Conservation (phyloP, 352 stramenopile genomes). For the Phytopythium delawarense region DNA sequence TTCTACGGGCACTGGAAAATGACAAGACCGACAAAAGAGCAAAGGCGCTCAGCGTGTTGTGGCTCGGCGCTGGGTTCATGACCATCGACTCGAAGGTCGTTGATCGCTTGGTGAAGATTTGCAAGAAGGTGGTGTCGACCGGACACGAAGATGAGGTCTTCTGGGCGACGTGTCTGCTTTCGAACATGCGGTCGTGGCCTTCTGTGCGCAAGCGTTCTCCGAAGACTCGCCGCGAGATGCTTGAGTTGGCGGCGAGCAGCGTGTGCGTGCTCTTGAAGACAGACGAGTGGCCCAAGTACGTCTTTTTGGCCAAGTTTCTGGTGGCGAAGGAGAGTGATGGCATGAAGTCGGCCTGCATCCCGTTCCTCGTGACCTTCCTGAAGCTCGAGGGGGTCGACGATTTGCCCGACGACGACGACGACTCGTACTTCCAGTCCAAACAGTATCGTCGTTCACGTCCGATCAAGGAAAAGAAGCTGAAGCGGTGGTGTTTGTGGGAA, state of each 20-base stretch:
- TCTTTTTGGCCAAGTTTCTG: not conserved
- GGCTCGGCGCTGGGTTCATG: not conserved
- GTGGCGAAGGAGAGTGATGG: not conserved
- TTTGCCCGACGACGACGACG: not conserved
- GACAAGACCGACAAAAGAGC: not conserved
- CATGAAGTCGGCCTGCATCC: not conserved
- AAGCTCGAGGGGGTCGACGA: not conserved
- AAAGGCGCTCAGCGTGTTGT: not conserved
- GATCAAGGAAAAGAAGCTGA: not conserved
- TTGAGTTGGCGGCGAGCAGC: not conserved
- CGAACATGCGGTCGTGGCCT: not conserved
- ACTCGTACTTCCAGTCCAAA: not conserved
- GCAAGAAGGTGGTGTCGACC: not conserved
- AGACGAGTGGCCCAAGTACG: not conserved
- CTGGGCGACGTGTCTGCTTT: not conserved
- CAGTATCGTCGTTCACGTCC: not conserved
- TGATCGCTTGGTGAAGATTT: not conserved
- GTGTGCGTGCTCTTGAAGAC: not conserved
- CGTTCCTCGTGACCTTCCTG: not conserved
- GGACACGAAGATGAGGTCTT: not conserved
- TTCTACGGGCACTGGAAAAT: not conserved
- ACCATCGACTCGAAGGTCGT: not conserved
- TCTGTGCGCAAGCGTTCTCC: no score
- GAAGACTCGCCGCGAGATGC: not conserved
- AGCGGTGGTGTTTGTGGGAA: not conserved